These are phyloP conservation scores for Trypanosoma platydactyli DNA, from an alignment of 208 protist genomes.

Conservation along the genomic window DNA sequence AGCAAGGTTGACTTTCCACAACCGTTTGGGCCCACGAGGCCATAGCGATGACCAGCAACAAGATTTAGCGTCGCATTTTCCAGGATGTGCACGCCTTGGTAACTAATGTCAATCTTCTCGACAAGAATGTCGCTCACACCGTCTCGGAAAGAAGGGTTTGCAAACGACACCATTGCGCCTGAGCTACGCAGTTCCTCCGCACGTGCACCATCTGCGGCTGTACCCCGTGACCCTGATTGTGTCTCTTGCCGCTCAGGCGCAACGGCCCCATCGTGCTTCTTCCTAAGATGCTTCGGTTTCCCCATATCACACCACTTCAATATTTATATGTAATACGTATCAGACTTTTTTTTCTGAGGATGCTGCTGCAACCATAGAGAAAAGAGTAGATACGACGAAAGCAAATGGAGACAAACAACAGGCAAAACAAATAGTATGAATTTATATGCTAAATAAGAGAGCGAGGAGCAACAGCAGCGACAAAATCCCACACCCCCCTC, in stretches of 20 bases:
- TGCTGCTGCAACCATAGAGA: no score
- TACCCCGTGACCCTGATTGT: background rate
- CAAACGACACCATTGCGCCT: conserved; percentile 85
- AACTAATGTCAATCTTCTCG: conserved; percentile 88
- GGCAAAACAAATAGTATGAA: background rate
- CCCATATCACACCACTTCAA: conserved; percentile 39
- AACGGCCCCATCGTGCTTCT: conserved; percentile 64
- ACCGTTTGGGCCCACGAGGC: conserved; percentile 90
- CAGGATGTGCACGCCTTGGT: conserved; percentile 79
- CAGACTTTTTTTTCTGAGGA: no score
- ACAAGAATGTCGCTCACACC: conserved; percentile 88
- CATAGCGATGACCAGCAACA: conserved; percentile 82
- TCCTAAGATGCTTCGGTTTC: conserved; percentile 85
- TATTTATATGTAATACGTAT: no score
- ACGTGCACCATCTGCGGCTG: background rate
- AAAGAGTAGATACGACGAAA: no score
- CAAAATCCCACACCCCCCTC: no score
- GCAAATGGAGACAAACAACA: background rate
- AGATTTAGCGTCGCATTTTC: conserved; percentile 89
- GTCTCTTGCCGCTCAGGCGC: conserved; percentile 23
- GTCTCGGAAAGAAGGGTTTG: conserved; percentile 77
- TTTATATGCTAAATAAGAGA: background rate
- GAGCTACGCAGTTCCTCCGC: conserved; percentile 44
- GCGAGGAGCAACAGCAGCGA: no score
- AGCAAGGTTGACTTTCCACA: conserved; percentile 94